These are phyloP conservation scores for Fusarium coffeatum DNA, from an alignment of 2,329 filamentous ascomycete genomes.

Conservation along the genomic window DNA sequence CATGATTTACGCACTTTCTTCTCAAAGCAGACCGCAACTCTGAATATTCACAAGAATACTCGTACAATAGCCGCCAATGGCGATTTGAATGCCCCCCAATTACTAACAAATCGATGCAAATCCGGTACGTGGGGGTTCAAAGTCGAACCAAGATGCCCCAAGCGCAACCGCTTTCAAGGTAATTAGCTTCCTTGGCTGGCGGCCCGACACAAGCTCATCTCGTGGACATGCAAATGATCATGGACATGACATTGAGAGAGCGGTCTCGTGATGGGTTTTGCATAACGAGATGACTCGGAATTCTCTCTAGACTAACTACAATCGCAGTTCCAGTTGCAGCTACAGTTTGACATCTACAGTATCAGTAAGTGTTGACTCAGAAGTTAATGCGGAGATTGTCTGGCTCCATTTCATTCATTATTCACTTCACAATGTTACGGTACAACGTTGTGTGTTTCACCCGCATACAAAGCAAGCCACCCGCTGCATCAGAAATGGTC, in stretches of 20 bases:
- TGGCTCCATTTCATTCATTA: neutral
- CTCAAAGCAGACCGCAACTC: neutral
- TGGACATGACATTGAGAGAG: slow-evolving; percentile 4
- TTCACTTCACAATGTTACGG: slow-evolving; percentile 25
- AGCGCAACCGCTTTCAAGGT: slow-evolving; percentile 9
- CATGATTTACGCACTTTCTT: neutral
- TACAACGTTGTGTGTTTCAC: slow-evolving; percentile 36
- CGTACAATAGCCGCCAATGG: slow-evolving; percentile 14
- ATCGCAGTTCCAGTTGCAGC: neutral
- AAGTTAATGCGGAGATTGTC: slow-evolving; percentile 6
- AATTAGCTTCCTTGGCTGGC: slow-evolving; percentile 31
- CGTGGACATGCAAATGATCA: slow-evolving; percentile 21
- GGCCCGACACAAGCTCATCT: slow-evolving; percentile 33
- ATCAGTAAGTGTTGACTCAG: slow-evolving; percentile 7
- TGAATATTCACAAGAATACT: neutral
- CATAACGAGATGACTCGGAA: slow-evolving; percentile 20
- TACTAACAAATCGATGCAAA: slow-evolving; percentile 6
- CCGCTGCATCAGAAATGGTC: slow-evolving; percentile 35
- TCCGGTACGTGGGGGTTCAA: slow-evolving; percentile 22
- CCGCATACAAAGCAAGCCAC: slow-evolving; percentile 37
- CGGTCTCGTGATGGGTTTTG: slow-evolving; percentile 32
- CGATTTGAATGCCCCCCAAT: slow-evolving; percentile 8
- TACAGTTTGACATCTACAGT: neutral
- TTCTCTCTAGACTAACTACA: neutral
- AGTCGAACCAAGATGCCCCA: slow-evolving; percentile 21